Base-by-base conservation (phyloP, 768 basidiomycete species). In the Phlegmacium glaucopus region DNA sequence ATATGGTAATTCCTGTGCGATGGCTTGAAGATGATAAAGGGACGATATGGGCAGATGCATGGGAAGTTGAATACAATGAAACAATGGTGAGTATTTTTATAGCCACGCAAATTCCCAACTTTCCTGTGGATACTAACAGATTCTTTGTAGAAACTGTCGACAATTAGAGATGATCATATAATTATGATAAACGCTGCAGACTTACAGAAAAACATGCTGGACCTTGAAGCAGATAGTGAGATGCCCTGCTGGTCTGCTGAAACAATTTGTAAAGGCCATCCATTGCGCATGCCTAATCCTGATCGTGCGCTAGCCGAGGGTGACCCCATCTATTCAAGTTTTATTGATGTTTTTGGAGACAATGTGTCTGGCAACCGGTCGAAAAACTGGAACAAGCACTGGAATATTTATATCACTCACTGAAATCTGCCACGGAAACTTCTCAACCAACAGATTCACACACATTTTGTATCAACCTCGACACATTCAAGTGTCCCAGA, bases 21-120 rank as follows among this genome's bases (percentile, higher is more conserved):
- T 34, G 32, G 32, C n/a, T 34, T 10, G 32, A 34, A n/a, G 32
- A 34, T 34, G 32, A 34, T 3, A n/a, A 34, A 6, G 32, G 32
- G 2, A 6, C 3, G 32, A 34, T 34, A n/a, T 34, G 32, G 32
- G 32, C 32, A 34, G 32, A 34, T n/a, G 32, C 32, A n/a, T 34
- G 32, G 32, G 32, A 34, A 6, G n/a, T 34, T 34, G 32, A 34
- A n/a, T 11, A 4, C 6, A 81, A 80, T 16, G 71, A 80, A 34
- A 34, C 32, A 34, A 34, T 6, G 11, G 68, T 82, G 22, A 22
- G 22, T 5, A 2, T 22, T 22, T 22, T 22, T 22, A 22, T 22
- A n/a, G n/a, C n/a, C n/a, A n/a, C n/a, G n/a, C n/a, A n/a, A n/a
- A n/a, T n/a, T n/a, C n/a, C n/a, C n/a, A n/a, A n/a, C n/a, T n/a